Conservation (phyloP, 1,139 yeast species). For the Hyphopichia pseudoburtonii region DNA sequence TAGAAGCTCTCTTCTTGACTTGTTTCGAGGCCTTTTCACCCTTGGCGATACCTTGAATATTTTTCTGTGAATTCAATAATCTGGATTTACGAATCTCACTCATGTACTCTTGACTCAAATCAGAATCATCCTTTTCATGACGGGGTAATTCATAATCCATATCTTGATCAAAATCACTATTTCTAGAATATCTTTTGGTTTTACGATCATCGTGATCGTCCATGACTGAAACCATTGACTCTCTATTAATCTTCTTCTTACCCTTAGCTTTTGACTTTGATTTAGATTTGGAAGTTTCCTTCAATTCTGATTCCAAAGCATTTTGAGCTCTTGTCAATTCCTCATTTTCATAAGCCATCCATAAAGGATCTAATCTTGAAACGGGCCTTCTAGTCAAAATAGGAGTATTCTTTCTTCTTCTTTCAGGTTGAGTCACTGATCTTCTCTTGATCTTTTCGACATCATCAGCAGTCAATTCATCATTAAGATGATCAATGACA, state of each 20-base stretch:
- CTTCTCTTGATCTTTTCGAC: constrained; percentile 46
- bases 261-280: constrained; percentile 9
- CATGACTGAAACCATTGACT: constrained; percentile 40
- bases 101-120: constrained; percentile 46
- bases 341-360: constrained; percentile 49
- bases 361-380: constrained; percentile 67
- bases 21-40: constrained; percentile 16
- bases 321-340: constrained; percentile 48
- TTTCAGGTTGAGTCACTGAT: constrained; percentile 46
- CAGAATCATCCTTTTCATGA: constrained; percentile 36
- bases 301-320: constrained; percentile 40
- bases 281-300: constrained; percentile 16
- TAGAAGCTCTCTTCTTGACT: constrained; percentile 7
- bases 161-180: constrained; percentile 19
- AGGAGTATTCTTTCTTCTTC: constrained; percentile 42
- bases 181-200: constrained; percentile 16
- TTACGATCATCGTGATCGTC: constrained; percentile 16
- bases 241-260: constrained; percentile 28
- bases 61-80: constrained; percentile 43
- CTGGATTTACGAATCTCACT: constrained; percentile 45
- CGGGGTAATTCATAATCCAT: constrained; percentile 37
- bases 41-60: constrained; percentile 30
- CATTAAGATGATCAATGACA: constrained; percentile 15
- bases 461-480: constrained; percentile 41
- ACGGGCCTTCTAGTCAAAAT: constrained; percentile 59